Conservation (phyloP, 169 alveolate genomes). For the Miamiensis avidus region DNA sequence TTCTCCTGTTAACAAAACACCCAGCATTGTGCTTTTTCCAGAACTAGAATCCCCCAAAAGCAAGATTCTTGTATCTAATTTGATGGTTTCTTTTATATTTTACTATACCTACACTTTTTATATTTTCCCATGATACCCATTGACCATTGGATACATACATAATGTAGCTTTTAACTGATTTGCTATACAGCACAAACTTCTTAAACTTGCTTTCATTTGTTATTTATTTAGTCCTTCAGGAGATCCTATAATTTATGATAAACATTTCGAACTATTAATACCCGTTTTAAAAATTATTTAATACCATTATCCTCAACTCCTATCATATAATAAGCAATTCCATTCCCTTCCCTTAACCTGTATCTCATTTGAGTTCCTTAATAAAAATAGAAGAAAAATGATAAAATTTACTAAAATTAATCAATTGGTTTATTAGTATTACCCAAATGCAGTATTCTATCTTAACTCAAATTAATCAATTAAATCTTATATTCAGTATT, state of each 20-base stretch:
- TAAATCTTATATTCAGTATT: conserved; percentile 67
- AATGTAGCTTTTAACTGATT: conserved; percentile 56
- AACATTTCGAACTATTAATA: too few relatives aligned
- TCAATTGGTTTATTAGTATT: background rate
- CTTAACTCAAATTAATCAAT: conserved; percentile 48
- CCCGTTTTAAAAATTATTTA: too few relatives aligned
- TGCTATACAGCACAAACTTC: conserved; percentile 66
- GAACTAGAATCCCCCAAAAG: conserved; percentile 73
- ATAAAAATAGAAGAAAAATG: conserved; percentile 8
- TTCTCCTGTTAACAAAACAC: conserved; percentile 71
- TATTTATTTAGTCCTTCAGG: conserved; percentile 71
- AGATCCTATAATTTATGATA: background rate
- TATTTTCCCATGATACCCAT: conserved; percentile 68
- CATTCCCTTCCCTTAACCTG: conserved; percentile 84
- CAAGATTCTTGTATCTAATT: conserved; percentile 65
- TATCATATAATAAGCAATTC: conserved; percentile 77
- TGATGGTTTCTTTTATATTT: conserved; percentile 60
- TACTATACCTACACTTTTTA: conserved; percentile 70
- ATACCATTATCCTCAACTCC: conserved; percentile 87
- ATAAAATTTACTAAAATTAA: too few relatives aligned
- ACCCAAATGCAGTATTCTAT: conserved; percentile 18
- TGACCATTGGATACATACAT: conserved; percentile 40
- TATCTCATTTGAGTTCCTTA: conserved; percentile 80
- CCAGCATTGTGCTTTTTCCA: conserved; percentile 69
- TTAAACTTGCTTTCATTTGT: conserved; percentile 71